phyloP scores from a whole-genome alignment of 2,329 filamentous ascomycete species.

The Botryosphaeria agaves region DNA sequence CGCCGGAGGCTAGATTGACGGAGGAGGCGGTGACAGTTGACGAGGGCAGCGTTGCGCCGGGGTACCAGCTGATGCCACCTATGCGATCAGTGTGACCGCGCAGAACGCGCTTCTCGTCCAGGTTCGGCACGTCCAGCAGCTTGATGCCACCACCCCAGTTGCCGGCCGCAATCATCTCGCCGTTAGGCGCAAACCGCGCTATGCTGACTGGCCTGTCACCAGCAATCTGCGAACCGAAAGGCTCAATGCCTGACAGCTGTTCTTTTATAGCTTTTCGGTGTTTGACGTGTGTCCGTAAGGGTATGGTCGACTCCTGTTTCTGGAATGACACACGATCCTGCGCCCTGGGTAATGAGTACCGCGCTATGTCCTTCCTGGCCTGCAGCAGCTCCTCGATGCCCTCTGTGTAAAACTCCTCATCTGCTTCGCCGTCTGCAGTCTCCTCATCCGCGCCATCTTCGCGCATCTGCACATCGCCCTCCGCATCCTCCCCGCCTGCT shows the following conservation, averaged over 20 bases:
- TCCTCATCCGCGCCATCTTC: conserved; percentile 19
- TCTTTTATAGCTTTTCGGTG: conserved; percentile 84
- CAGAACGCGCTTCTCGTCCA: conserved; percentile 59
- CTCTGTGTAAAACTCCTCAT: conserved; percentile 86
- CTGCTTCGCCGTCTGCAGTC: conserved; percentile 49
- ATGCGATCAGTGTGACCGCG: conserved; percentile 80
- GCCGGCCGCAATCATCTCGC: conserved; percentile 68
- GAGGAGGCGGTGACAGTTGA: conserved; percentile 53
- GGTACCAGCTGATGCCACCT: conserved; percentile 81
- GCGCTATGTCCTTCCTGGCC: conserved; percentile 62
- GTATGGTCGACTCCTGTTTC: conserved; percentile 64
- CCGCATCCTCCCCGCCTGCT: conserved; percentile 34
- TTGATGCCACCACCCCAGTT: conserved; percentile 89
- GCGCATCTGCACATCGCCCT: conserved; percentile 38
- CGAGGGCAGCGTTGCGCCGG: conserved; percentile 57
- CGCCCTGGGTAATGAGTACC: conserved; percentile 69
- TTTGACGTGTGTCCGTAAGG: conserved; percentile 77
- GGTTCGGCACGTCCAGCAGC: conserved; percentile 63
- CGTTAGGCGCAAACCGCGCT: conserved; percentile 75
- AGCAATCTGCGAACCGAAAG: conserved; percentile 85
- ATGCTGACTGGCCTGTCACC: conserved; percentile 85
- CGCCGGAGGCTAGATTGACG: conserved; percentile 79
- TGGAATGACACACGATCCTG: conserved; percentile 62
- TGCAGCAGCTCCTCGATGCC: conserved; percentile 58
- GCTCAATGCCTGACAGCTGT: conserved; percentile 62